A percentile compares a stretch with the other conserved stretches of the same genome.
Conservation (phyloP, 2,329 filamentous ascomycete genomes). For the Aureobasidium sp. region DNA sequence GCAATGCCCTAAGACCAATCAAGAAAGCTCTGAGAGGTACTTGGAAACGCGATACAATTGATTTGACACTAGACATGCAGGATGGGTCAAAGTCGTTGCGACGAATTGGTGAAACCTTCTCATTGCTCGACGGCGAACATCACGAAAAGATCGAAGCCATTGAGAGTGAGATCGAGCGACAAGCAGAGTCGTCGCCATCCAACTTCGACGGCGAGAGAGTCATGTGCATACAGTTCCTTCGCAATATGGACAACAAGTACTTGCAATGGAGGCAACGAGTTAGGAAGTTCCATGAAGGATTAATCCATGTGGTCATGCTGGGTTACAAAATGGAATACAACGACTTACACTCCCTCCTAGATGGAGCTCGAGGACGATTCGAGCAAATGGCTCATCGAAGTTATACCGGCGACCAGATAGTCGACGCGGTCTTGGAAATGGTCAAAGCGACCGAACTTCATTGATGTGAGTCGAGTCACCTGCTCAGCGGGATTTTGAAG, state of each 20-base stretch:
- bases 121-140: not conserved
- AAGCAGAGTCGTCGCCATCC: not conserved
- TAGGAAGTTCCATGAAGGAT: not conserved
- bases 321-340: not conserved
- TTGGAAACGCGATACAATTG: conserved; percentile 5
- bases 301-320: conserved; percentile 10
- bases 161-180: not conserved
- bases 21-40: conserved; percentile 5
- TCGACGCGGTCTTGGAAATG: not conserved
- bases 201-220: not conserved
- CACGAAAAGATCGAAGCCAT: not conserved
- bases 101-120: not conserved
- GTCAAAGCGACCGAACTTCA: not conserved
- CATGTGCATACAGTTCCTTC: not conserved
- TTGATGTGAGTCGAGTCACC: not conserved
- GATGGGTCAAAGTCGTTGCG: not conserved
- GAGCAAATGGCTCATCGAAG: not conserved
- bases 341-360: not conserved
- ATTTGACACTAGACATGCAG: not conserved
- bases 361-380: not conserved
- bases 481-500: not conserved
- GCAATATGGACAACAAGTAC: not conserved
- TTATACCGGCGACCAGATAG: not conserved
- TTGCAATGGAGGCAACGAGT: not conserved
- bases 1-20: conserved; percentile 1